Evolutionary conservation across 495 filamentous ascomycete species (phyloP).

Genomic region (Talaromyces nanjingensis): DNA sequence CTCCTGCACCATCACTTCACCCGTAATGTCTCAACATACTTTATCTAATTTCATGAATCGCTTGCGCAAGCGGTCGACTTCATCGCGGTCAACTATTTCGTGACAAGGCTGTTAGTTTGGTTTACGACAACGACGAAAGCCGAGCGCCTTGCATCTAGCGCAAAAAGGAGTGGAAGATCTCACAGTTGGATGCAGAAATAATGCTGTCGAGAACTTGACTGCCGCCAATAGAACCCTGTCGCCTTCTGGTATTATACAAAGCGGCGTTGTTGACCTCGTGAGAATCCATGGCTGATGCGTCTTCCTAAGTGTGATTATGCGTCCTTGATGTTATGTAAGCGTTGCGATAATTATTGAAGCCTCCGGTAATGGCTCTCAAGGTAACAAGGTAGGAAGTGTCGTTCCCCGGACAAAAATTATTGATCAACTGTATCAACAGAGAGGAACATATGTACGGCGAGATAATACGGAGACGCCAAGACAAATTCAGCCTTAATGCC

Average conservation of each 20-base stretch:
- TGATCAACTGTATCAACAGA: background rate
- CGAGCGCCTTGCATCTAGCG: background rate
- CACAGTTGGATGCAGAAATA: slow-evolving; percentile 94
- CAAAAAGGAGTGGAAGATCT: slow-evolving; percentile 18
- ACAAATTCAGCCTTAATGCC: background rate
- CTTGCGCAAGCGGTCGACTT: slow-evolving; percentile 91
- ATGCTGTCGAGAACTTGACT: slow-evolving; percentile 89
- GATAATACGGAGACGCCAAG: background rate
- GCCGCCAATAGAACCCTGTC: slow-evolving; percentile 64
- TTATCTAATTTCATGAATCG: slow-evolving; percentile 99
- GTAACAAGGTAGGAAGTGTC: too few relatives aligned
- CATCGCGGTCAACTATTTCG: slow-evolving; percentile 80
- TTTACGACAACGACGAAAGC: background rate
- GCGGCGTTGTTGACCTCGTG: slow-evolving; percentile 41
- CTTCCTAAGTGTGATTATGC: too few relatives aligned
- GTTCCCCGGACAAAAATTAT: too few relatives aligned
- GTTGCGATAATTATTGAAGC: too few relatives aligned
- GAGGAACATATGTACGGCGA: background rate
- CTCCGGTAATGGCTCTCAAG: too few relatives aligned
- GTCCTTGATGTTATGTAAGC: too few relatives aligned
- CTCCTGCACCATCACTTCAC: background rate
- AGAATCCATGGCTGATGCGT: slow-evolving; percentile 25
- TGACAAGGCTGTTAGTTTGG: slow-evolving; percentile 14
- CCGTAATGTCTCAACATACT: slow-evolving; percentile 40
- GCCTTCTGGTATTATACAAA: slow-evolving; percentile 41